Evolutionary conservation across 106 monocot genomes (phyloP), one percentile per base, ranked within the genome.

Genomic region (Ottelia alismoides): DNA sequence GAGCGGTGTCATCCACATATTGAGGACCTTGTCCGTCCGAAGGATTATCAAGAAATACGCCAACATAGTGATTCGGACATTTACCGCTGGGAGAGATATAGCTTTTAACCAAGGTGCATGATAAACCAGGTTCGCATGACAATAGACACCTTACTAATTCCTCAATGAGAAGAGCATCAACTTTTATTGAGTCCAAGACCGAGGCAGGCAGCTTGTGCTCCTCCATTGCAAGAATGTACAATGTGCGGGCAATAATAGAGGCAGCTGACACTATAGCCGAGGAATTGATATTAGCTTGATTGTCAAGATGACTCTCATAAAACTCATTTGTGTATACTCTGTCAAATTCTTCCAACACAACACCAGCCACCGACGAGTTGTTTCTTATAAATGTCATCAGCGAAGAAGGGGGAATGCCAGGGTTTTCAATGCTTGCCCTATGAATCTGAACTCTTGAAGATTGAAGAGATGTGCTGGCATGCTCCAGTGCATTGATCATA

Each of bases 281-380:
- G n/a, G 85, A 73, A 53, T 89, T 80, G 51, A 89, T 69, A 65
- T 89, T 89, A 67, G 64, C 88, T 88, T 60, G 46, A 65, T 56
- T 46, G 53, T 91, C 91, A 31, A 91, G 53, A 70, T 81, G 72
- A 51, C 85, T 91, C 40, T 81, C 77, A 47, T 78, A 91, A 40
- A 85, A 91, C 47, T 68, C 73, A 61, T 91, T 91, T 30, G 61
- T 57, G 57, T 85, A 91, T 18, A 66, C 66, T 25, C 78, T 60
- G 62, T 91, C 85, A 51, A 91, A 91, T 17, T 91, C 91, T 75
- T 80, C 91, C 66, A 91, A 62, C 27, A 85, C 91, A 61, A 91
- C 60, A 51, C 85, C 91, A 62, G 85, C 46, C 61, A 72, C 55
- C 21, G 78, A 85, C 26, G 67, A 20, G 48, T 85, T 85, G n/a